Base-by-base conservation (phyloP, 2,329 filamentous ascomycete species). In the Verticillium dahliae region DNA sequence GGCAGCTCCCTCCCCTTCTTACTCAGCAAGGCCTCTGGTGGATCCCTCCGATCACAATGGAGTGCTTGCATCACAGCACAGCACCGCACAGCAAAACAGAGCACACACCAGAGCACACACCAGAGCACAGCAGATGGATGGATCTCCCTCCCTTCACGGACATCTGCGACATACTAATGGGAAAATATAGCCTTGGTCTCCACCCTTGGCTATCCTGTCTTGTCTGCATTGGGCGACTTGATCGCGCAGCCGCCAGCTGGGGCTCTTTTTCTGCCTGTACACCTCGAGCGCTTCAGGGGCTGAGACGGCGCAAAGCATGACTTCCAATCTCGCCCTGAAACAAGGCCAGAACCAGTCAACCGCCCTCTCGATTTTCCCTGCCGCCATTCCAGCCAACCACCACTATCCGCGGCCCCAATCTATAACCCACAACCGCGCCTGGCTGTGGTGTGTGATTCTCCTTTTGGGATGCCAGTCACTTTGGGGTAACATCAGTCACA, bases 291-390 rank as follows among this genome's bases (percentile, higher is more conserved):
- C 45, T 52, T 52, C 45, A 52, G 45, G 45, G 45, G 18, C 45
- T 52, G 45, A 52, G 45, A 52, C 45, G 45, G 45, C 45, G 45
- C 45, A 52, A 52, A 27, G 57, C 57, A 58, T 58, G 57, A 58
- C 45, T 50, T 27, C 27, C 57, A 58, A 58, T 58, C 57, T 58
- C 57, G 57, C 18, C 57, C 57, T 58, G 57, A 58, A 58, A 58
- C 57, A 58, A 11, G 38, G 33, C 57, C 27, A 58, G 38, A 39
- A 58, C 38, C 22, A 31, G 27, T 45, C 57, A 58, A 58, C 22
- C 22, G 22, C 27, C 18, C 34, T 58, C 39, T 50, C 14, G 22
- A 39, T 18, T 34, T 50, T n/a, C 34, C 15, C 22, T 22, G 27
- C 45, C 45, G n/a, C 45, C 45, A 52, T 18, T 52, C 45, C 45